These are phyloP conservation scores for Botrytis pseudocinerea DNA, from an alignment of 2,329 filamentous ascomycete species.

Conservation along the genomic window DNA sequence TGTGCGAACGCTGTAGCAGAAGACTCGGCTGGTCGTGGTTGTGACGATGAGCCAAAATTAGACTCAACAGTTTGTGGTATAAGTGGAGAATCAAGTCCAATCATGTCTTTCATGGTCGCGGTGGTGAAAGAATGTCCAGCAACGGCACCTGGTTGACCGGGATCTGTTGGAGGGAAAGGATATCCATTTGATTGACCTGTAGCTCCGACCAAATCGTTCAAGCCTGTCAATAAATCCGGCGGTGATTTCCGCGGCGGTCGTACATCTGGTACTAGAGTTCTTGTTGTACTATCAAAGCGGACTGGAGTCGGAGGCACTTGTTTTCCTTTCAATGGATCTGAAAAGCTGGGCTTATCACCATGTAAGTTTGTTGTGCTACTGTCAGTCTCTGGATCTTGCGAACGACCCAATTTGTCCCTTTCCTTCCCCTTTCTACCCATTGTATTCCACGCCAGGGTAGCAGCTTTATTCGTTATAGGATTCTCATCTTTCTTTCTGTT, in stretches of 20 bases:
- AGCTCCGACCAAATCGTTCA: conserved; percentile 29
- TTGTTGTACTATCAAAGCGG: conserved; percentile 40
- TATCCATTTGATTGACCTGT: conserved; percentile 36
- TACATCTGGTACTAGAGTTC: conserved; percentile 36
- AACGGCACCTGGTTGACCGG: conserved; percentile 36
- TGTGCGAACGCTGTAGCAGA: neutral
- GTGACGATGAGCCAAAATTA: conserved; percentile 29
- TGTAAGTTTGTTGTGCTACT: conserved; percentile 33
- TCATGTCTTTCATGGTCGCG: conserved; percentile 34
- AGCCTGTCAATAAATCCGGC: conserved; percentile 35
- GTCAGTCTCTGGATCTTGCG: conserved; percentile 35
- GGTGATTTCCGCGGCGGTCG: conserved; percentile 31
- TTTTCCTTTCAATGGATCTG: conserved; percentile 28
- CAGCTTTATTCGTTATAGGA: conserved; percentile 61
- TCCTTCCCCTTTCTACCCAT: conserved; percentile 34
- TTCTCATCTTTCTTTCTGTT: conserved; percentile 44
- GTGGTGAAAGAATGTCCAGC: conserved; percentile 34
- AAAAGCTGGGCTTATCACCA: conserved; percentile 32
- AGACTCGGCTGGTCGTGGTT: neutral
- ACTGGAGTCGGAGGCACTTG: conserved; percentile 32
- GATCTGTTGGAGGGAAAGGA: conserved; percentile 39
- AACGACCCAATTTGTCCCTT: conserved; percentile 32
- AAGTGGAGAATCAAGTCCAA: conserved; percentile 32
- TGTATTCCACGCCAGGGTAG: conserved; percentile 58
- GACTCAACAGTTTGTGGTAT: conserved; percentile 29